Evolutionary conservation across 2,329 filamentous ascomycete species (phyloP).

Genomic region (Ophiostoma tasmaniense): DNA sequence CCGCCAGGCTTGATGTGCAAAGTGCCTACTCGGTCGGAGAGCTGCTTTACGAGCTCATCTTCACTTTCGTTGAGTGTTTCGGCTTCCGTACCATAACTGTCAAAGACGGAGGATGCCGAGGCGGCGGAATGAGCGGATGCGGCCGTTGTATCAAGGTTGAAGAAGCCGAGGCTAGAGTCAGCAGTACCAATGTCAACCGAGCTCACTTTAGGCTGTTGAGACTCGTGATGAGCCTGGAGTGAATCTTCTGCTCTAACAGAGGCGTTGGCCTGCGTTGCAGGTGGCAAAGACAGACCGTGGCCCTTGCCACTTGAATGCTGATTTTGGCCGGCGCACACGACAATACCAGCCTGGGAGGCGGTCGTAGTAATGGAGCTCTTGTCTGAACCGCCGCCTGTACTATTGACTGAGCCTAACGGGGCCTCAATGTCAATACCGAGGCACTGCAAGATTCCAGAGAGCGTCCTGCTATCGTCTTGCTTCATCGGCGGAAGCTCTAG

Average conservation of each 20-base stretch:
- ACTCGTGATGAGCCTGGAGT: no score
- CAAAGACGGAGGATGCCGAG: no score
- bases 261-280: background rate
- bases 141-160: no score
- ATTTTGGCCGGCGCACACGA: background rate
- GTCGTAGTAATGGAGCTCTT: no score
- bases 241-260: background rate
- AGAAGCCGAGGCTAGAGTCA: no score
- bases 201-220: no score
- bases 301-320: background rate
- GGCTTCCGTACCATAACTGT: background rate
- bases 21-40: conserved; percentile 36
- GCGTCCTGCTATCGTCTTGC: conserved; percentile 10
- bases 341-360: no score
- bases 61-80: background rate
- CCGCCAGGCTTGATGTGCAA: conserved; percentile 36
- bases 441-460: conserved; percentile 10
- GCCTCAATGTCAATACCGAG: conserved; percentile 8
- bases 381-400: no score
- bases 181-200: no score
- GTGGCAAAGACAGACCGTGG: background rate
- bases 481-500: conserved; percentile 9
- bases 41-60: conserved; percentile 33
- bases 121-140: no score
- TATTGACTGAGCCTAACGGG: background rate